Base-by-base conservation (phyloP, 2,329 filamentous ascomycete genomes). In the Diaporthe sp. region DNA sequence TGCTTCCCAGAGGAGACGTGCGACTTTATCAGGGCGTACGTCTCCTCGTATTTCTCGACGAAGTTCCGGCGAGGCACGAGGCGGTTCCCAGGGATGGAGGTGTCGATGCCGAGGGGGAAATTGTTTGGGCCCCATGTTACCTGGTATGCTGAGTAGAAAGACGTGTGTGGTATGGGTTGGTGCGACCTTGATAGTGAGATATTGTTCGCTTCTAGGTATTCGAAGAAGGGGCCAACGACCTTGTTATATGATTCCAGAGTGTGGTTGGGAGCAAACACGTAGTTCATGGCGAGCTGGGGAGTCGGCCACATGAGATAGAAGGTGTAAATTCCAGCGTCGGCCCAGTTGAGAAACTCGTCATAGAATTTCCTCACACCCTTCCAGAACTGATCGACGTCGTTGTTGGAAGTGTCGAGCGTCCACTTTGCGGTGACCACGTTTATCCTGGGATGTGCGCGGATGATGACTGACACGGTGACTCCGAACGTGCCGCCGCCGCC, bases 401-500 rank as follows among this genome's bases (percentile, higher is more conserved):
- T 38, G 52, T 55, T 55, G 12, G 68, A 60, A n/a, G 50, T 55
- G 28, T 70, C 52, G 4, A 55, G 47, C 22, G 60, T 45, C 60
- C 60, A 64, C 38, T 33, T 64, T 8, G 60, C 60, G 25, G 38
- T 64, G 40, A 64, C 60, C 22, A 64, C 60, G 19, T 64, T 47
- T 25, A 64, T 33, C 60, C 78, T 77, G 2, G 76, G 73, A 61
- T 78, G 73, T 3, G 78, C 75, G 57, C 69, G 75, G 9, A 80
- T 74, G 1, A 78, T 80, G 71, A 78, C 73, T 61, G 77, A 79
- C 58, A 79, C 74, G 5, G 83, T 80, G 10, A 84, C 79, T 38
- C 81, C 82, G 71, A 82, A 84, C 33, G 82, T 84, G 50, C 81
- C 82, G 17, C 80, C 79, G n/a, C 85, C 86, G 3, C 83, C 86